Evolutionary conservation across 495 filamentous ascomycete species (phyloP), one percentile per base, ranked within the genome.

Genomic region (Penicillium egyptiacum): DNA sequence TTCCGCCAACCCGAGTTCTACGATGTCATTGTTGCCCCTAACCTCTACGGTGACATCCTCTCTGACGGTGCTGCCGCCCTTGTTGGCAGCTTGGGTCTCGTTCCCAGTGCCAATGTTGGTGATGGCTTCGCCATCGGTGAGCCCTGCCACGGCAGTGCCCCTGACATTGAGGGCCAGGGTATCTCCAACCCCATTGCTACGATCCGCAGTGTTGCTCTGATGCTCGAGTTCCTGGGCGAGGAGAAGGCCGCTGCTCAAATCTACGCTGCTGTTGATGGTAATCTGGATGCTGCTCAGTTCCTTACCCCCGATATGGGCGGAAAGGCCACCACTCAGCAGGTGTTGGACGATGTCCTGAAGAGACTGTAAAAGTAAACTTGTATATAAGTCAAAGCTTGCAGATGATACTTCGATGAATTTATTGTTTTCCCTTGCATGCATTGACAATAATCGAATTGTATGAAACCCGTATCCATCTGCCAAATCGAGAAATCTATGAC

Each of bases 131-230:
- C 88, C 61, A 98, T 99, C 60, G 94, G 94, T 60, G 94, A 99
- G 83, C 94, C 94, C 53, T 99, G 94, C 78, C 94, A 99, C 74
- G 94, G 94, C 25, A 89, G 85, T 67, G 94, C 94, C 46, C 94
- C 94, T 10, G 94, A 99, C 68, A 99, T 99, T 67, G 85, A 90
- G 83, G 95, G 95, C 53, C 78, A 86, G 77, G 86, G 87, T 49
- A 91, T 99, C 67, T 90, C 94, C 62, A 98, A 99, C 77, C 94
- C 94, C 45, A 91, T 99, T 69, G 94, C 94, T 42, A 99, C 92
- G 17, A 81, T 98, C 60, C 81, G 94, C 70, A 94, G 89, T 73
- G 86, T 92, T 20, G 94, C 87, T 41, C 80, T 96, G 66, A 96
- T 98, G 92, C 80, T 99, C 59, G 93, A 97, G 79, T 99, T 99